phyloP scores from a whole-genome alignment of 1,284 basidiomycete species.

The Sporisorium exsertum region DNA sequence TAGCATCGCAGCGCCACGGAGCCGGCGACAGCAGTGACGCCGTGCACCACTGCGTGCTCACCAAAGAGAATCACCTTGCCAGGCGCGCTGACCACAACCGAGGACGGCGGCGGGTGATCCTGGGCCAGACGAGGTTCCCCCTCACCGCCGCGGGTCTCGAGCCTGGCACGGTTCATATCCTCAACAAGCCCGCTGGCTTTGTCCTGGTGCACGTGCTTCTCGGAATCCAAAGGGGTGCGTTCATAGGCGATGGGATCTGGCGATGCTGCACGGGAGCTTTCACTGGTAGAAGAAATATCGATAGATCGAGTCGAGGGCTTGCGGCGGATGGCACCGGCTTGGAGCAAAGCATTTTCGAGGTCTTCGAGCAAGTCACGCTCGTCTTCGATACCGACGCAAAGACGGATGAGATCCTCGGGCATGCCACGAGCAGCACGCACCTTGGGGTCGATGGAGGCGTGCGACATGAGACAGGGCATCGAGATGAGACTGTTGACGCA shows the following conservation, averaged over 20 bases:
- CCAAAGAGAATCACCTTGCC: constrained; percentile 99
- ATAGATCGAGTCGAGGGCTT: constrained; percentile 15
- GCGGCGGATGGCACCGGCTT: constrained; percentile 83
- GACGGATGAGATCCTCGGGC: constrained; percentile 95
- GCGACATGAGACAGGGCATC: constrained; percentile 99
- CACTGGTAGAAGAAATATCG: constrained; percentile 11
- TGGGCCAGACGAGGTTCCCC: constrained; percentile 36
- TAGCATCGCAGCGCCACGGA: constrained; percentile 96
- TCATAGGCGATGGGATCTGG: constrained; percentile 43
- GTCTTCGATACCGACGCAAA: constrained; percentile 99
- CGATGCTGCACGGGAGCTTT: constrained; percentile 43
- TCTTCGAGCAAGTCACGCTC: constrained; percentile 92
- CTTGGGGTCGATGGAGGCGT: constrained; percentile 96
- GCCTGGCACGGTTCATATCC: constrained; percentile 54
- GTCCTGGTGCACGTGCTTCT: constrained; percentile 20
- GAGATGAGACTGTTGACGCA: constrained; percentile 98
- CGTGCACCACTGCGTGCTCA: constrained; percentile 98
- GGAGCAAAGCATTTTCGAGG: constrained; percentile 88
- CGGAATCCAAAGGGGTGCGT: constrained; percentile 42
- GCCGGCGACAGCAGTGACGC: constrained; percentile 94
- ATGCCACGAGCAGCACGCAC: constrained; percentile 91
- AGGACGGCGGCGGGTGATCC: constrained; percentile 43
- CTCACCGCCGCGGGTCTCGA: constrained; percentile 62
- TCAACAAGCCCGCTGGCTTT: constrained; percentile 46
- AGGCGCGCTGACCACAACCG: constrained; percentile 74